Evolutionary conservation across 2,329 filamentous ascomycete genomes (phyloP), one percentile per base, ranked within the genome.

Genomic region (Fusarium verrucosum): DNA sequence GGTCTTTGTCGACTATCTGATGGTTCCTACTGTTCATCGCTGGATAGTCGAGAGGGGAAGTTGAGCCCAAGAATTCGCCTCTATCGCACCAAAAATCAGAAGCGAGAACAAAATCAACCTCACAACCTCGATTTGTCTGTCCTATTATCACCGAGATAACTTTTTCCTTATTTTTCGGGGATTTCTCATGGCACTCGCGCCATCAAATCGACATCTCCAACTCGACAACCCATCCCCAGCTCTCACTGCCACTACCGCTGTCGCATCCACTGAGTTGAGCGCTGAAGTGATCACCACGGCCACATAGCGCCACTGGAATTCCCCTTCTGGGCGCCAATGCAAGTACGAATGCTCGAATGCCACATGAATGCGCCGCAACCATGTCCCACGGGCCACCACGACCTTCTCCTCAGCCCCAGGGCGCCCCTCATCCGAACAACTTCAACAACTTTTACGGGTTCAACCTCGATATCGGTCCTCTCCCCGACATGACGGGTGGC

Each of bases 371-470:
- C 62, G 57, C 47, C 56, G 58, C 67, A 66, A 72, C 65, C 66
- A 78, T 78, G 76, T 75, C 76, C 65, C 72, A 75, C 68, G 66
- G 74, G 59, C 75, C 72, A 64, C 73, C 75, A 67, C 75, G 74
- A 59, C 73, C 74, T 65, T 74, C 73, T 40, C 74, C 73, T 60
- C 70, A 70, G 66, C 73, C 72, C 60, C 61, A 50, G 44, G 64
- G 68, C 46, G 22, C 45, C 30, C 56, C 60, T 66, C 64, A 40
- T 49, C 42, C 26, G 49, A 65, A 65, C 46, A 67, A 58, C 65
- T 67, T 54, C 68, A 77, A 54, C 68, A 78, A 74, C 70, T 71
- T 77, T 44, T 79, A 76, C 61, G 72, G 72, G 67, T 80, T 78
- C 66, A 70, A 73, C 58, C 51, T 74, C 50, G 70, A 74, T 57